Evolutionary conservation across 1,284 basidiomycete species (phyloP).

Genomic region (Microbotryum violaceum): DNA sequence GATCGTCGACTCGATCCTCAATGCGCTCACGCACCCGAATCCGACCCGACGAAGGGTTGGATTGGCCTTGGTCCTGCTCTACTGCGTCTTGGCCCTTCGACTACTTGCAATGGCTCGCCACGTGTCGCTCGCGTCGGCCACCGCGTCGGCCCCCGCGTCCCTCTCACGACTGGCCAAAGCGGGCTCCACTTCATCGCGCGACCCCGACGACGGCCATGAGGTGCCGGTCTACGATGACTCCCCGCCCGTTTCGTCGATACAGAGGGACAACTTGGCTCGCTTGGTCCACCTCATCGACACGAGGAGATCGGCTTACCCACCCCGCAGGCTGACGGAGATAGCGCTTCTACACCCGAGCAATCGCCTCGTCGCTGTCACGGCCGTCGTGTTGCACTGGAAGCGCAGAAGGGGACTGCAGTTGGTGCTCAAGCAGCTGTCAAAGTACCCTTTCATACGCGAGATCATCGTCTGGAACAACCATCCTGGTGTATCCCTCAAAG

Average conservation of each 20-base stretch:
- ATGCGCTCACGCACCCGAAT: conserved; percentile 10
- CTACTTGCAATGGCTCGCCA: no score
- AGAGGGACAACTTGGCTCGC: neutral
- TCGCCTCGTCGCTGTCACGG: conserved; percentile 17
- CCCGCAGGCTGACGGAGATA: conserved; percentile 4
- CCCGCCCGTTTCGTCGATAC: no score
- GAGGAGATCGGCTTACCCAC: conserved; percentile 9
- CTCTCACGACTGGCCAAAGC: no score
- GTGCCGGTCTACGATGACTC: no score
- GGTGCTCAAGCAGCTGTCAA: conserved; percentile 21
- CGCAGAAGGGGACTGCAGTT: conserved; percentile 21
- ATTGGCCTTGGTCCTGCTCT: conserved; percentile 8
- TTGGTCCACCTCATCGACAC: conserved; percentile 13
- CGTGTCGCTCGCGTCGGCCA: no score
- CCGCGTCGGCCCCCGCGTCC: no score
- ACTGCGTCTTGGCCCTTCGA: neutral
- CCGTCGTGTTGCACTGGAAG: conserved; percentile 28
- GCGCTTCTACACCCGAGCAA: conserved; percentile 5
- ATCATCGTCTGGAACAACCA: conserved; percentile 36
- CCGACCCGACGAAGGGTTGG: conserved; percentile 7
- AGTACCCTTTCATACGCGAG: conserved; percentile 33
- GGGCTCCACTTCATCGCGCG: no score
- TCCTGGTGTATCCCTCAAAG: conserved; percentile 13
- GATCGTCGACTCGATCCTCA: conserved; percentile 13
- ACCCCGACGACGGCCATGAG: no score